phyloP scores from a whole-genome alignment of 192 early-diverging fungal species.

The Gonapodya prolifera region DNA sequence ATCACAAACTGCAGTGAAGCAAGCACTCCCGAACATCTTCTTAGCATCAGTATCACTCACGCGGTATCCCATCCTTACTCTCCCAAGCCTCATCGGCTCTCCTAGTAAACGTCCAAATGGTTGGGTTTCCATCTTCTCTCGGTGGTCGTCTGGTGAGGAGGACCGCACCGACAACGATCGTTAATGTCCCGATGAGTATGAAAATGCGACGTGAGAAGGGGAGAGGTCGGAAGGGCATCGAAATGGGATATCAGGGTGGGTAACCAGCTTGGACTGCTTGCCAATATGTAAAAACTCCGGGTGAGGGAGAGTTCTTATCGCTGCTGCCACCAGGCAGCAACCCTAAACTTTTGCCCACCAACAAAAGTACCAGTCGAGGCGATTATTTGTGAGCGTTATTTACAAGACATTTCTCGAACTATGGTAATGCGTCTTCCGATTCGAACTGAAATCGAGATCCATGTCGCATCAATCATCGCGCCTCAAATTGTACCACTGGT shows the following conservation, averaged over 20 bases:
- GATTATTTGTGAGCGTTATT: too few species aligned
- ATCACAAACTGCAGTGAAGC: neutral
- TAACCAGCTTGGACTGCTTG: too few species aligned
- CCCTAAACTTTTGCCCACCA: too few species aligned
- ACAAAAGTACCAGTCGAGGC: too few species aligned
- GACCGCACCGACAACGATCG: neutral
- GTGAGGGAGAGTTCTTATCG: too few species aligned
- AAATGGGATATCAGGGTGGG: neutral
- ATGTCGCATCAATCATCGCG: too few species aligned
- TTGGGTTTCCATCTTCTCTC: neutral
- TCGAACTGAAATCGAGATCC: too few species aligned
- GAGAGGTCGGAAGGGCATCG: neutral
- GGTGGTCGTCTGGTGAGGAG: neutral
- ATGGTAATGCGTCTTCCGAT: too few species aligned
- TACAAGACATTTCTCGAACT: too few species aligned
- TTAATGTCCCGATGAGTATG: neutral
- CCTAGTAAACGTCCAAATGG: neutral
- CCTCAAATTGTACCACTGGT: slow-evolving; percentile 94
- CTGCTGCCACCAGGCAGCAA: too few species aligned
- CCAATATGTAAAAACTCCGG: too few species aligned
- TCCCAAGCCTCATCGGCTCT: neutral
- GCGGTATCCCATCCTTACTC: neutral
- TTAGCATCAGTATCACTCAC: neutral
- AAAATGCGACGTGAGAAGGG: neutral
- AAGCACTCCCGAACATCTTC: neutral